Conservation (phyloP, 2,329 filamentous ascomycete genomes). For the Cytospora piceae region DNA sequence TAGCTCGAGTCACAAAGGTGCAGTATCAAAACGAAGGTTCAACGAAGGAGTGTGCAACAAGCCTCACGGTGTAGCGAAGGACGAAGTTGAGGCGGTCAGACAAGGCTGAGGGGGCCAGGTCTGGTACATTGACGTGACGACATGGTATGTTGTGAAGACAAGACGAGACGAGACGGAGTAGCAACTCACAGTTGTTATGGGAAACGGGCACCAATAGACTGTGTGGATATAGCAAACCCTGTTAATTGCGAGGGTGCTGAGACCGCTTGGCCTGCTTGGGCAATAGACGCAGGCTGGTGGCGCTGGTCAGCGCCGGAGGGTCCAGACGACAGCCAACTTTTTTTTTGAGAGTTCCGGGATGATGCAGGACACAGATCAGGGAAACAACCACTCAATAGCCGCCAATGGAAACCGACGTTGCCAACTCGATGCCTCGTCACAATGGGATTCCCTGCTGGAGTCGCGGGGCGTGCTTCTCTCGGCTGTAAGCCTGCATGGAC, state of each 20-base stretch:
- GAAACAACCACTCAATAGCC: conserved; percentile 23
- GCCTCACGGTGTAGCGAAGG: conserved; percentile 3
- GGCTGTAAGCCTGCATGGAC: conserved; percentile 11
- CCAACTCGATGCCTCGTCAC: conserved; percentile 10
- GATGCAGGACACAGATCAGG: conserved; percentile 23
- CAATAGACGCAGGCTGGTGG: not conserved
- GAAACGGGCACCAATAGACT: conserved; percentile 21
- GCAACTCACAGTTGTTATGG: conserved; percentile 30
- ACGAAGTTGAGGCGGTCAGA: not conserved
- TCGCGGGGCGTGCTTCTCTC: not conserved
- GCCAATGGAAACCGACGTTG: conserved; percentile 7
- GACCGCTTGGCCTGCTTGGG: conserved; percentile 20
- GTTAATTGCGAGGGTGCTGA: conserved; percentile 26
- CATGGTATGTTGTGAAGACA: conserved; percentile 22
- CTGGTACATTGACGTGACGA: conserved; percentile 11
- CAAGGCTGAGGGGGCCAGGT: conserved; percentile 19
- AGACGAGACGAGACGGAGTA: conserved; percentile 12
- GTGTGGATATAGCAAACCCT: conserved; percentile 15
- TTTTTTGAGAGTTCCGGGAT: conserved; percentile 21
- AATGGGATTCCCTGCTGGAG: conserved; percentile 10
- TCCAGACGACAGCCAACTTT: conserved; percentile 18
- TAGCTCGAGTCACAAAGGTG: conserved; percentile 6
- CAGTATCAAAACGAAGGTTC: conserved; percentile 5
- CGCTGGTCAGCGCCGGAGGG: conserved; percentile 1
- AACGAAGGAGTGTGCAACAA: conserved; percentile 12